A percentile compares a stretch with the other conserved stretches of the same genome.
Conservation (phyloP, 208 protist genomes). For the Polymyxa betae region DNA sequence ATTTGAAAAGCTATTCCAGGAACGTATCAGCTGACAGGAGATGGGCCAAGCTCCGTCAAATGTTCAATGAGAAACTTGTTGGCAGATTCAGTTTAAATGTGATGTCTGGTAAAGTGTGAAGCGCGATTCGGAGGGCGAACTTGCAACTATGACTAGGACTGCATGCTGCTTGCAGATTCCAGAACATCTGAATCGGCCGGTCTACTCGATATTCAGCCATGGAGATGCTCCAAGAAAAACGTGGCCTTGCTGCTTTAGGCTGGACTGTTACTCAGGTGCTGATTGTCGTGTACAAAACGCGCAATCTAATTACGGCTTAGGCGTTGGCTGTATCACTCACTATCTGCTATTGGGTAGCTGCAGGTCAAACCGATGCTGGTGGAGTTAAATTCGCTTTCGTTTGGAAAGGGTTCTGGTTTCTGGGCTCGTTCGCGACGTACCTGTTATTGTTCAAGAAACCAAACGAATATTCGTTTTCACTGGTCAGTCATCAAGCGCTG, state of each 20-base stretch:
- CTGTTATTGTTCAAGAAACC: constrained; percentile 8
- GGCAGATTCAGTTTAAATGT: too few relatives aligned
- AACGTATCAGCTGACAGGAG: too few relatives aligned
- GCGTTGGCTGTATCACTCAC: not conserved
- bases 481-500: constrained; percentile 10
- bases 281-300: not conserved
- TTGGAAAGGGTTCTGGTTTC: constrained; percentile 31
- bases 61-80: too few relatives aligned
- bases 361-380: not conserved
- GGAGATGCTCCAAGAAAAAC: constrained; percentile 22
- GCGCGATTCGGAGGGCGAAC: too few relatives aligned
- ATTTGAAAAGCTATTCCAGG: too few relatives aligned
- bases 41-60: too few relatives aligned
- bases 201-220: too few relatives aligned
- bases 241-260: not conserved
- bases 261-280: not conserved
- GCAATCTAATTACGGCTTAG: not conserved
- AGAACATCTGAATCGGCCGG: too few relatives aligned
- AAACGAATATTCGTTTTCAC: not conserved
- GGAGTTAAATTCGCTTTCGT: constrained; percentile 26
- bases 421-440: not conserved
- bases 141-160: too few relatives aligned
- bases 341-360: constrained; percentile 39
- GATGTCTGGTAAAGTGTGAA: too few relatives aligned
- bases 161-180: too few relatives aligned